A percentile compares a stretch with the other conserved stretches of the same genome.
Conservation (phyloP, 2,329 filamentous ascomycete genomes). For the Fusarium ambrosium region DNA sequence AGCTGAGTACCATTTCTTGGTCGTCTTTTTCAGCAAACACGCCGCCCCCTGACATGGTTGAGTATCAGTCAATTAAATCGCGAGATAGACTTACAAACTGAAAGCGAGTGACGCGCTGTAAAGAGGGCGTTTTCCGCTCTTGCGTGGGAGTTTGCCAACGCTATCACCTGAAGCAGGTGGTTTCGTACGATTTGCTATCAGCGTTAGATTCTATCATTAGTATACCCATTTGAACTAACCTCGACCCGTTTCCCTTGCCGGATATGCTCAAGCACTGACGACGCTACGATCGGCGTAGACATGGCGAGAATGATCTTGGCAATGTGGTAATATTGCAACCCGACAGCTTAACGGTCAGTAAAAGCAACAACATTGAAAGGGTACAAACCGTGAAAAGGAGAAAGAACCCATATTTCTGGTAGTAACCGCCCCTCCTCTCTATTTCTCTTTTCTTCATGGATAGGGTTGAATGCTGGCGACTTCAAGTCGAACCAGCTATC, state of each 20-base stretch:
- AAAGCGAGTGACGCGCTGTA: not conserved
- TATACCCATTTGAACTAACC: not conserved
- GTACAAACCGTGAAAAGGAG: not conserved
- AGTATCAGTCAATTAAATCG: not conserved
- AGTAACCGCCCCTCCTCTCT: not conserved
- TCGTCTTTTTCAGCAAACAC: slow-evolving; percentile 31
- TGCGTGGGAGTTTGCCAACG: not conserved
- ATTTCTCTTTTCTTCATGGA: not conserved
- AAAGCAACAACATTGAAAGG: not conserved
- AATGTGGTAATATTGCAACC: not conserved
- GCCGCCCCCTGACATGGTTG: slow-evolving; percentile 22
- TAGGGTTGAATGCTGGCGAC: not conserved
- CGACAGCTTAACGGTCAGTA: not conserved
- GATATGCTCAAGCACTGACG: not conserved
- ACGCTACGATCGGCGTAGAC: not conserved
- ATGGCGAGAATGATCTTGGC: slow-evolving; percentile 2
- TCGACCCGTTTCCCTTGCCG: not conserved
- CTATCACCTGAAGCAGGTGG: not conserved
- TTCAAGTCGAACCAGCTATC: not conserved
- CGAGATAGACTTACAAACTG: not conserved
- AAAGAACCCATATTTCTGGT: not conserved
- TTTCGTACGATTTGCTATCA: not conserved
- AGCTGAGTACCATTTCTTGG: slow-evolving; percentile 27
- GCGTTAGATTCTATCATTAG: not conserved
- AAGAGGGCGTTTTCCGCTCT: not conserved